These are phyloP conservation scores for Aspergillus aculeatus DNA, from an alignment of 2,329 filamentous ascomycete genomes.

Conservation along the genomic window DNA sequence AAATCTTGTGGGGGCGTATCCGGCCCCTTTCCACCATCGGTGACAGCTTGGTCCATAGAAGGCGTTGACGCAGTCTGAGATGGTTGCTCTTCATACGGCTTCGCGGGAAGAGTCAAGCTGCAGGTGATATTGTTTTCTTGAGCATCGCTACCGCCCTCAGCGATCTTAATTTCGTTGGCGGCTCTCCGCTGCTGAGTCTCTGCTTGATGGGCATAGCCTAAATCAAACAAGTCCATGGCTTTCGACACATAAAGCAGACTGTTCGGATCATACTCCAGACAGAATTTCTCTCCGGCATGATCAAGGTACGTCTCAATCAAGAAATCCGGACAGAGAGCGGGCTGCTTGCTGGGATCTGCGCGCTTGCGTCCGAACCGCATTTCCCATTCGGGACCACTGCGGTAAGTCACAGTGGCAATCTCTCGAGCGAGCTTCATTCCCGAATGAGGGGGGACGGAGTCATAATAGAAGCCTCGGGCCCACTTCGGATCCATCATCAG, in stretches of 20 bases:
- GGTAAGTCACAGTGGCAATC: conserved; percentile 96
- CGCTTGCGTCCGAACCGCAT: conserved; percentile 84
- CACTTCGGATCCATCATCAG: conserved; percentile 99
- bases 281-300: conserved; percentile 97
- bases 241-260: conserved; percentile 95
- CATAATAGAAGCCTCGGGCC: conserved; percentile 94
- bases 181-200: conserved; percentile 62
- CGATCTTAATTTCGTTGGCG: conserved; percentile 59
- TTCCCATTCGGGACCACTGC: conserved; percentile 96
- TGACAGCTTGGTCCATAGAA: conserved; percentile 32
- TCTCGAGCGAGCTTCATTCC: conserved; percentile 98
- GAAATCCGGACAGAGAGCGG: conserved; percentile 94
- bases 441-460: conserved; percentile 80
- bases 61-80: conserved; percentile 47
- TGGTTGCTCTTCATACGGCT: conserved; percentile 85
- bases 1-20: conserved; percentile 71
- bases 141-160: conserved; percentile 42
- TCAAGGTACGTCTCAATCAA: conserved; percentile 97
- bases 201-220: conserved; percentile 69
- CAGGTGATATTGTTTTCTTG: conserved; percentile 56
- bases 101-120: conserved; percentile 76
- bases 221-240: conserved; percentile 97
- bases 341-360: conserved; percentile 80
- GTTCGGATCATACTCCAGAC: conserved; percentile 93
- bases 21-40: conserved; percentile 13